Evolutionary conservation across 169 alveolate species (phyloP), one percentile per base, ranked within the genome.

Genomic region (Plasmodium berghei): DNA sequence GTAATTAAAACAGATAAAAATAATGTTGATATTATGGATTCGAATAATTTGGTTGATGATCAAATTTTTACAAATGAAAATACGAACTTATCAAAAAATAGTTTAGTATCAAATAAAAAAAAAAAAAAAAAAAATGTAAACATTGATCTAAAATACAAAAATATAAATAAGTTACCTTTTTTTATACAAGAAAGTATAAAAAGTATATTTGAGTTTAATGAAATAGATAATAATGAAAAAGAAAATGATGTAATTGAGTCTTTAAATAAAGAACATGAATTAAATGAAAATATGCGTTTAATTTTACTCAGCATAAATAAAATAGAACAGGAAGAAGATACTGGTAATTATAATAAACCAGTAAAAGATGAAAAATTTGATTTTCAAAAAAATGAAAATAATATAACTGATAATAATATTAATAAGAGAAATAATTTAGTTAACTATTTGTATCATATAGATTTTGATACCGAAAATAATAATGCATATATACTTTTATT

Each of bases 181-280:
- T 83, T 67, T 62, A 83, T 83, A 10, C 85, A 59, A 20, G 74
- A 83, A 26, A 54, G 67, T 26, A 24, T 83, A 28, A 22, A 66
- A 24, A 52, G 34, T 5, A 83, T 71, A 20, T 72, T 83, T 46
- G 90, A 83, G 26, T 18, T 12, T 22, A 52, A 83, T 46, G 46
- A 48, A 20, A 16, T 49, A 10, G 42, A 20, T 0, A 28, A 28
- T 28, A 28, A 5, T 28, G 61, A 22, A 20, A 49, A 6, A 9
- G 52, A 69, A 69, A 52, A 52, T 52, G 52, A 62, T 34, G 2
- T 28, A 9, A 9, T 12, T 2, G 28, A 24, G 6, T 8, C 28
- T 9, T 9, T 16, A 62, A 52, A 24, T 62, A 18, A 10, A 14
- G 48, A 28, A 22, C 16, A 67, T 18, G 73, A 40, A 6, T 1